Evolutionary conservation across 805 yeast species (phyloP).

Genomic region (Metschnikowia baotianmanensis): DNA sequence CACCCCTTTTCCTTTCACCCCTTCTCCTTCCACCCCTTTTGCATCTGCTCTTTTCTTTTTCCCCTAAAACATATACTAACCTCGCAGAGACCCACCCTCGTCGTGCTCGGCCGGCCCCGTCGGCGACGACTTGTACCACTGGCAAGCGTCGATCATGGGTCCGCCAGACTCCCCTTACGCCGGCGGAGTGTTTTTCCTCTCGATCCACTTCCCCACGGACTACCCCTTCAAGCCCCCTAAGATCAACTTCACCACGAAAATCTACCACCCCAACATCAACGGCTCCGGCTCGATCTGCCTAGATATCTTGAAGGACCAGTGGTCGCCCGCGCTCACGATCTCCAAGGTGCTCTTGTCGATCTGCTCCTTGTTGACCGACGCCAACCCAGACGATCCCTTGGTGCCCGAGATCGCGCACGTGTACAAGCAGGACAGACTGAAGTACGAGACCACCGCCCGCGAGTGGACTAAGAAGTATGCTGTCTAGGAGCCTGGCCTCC

Average conservation of each 20-base stretch:
- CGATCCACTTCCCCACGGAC: constrained; percentile 98
- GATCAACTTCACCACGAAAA: constrained; percentile 82
- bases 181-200: constrained; percentile 93
- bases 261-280: constrained; percentile 96
- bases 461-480: constrained; percentile 99
- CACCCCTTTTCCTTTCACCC: too few relatives aligned
- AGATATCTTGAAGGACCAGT: constrained; percentile 94
- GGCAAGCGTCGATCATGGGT: constrained; percentile 99
- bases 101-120: constrained; percentile 99
- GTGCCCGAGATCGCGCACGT: constrained; percentile 98
- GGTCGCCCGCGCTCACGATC: constrained; percentile 98
- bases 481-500: constrained; percentile 43
- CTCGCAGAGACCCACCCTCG: constrained; percentile 89
- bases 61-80: constrained; percentile 17
- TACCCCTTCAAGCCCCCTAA: constrained; percentile 99
- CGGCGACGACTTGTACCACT: constrained; percentile 95
- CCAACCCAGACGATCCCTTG: constrained; percentile 98
- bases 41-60: too few relatives aligned
- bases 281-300: constrained; percentile 94
- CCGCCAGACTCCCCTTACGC: constrained; percentile 90
- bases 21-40: too few relatives aligned
- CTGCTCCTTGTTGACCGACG: constrained; percentile 94
- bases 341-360: constrained; percentile 93
- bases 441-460: constrained; percentile 94
- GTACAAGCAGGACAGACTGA: constrained; percentile 89